A percentile compares a stretch with the other conserved stretches of the same genome.
Conservation (phyloP, 2,329 filamentous ascomycete genomes). For the Cladophialophora bantiana region DNA sequence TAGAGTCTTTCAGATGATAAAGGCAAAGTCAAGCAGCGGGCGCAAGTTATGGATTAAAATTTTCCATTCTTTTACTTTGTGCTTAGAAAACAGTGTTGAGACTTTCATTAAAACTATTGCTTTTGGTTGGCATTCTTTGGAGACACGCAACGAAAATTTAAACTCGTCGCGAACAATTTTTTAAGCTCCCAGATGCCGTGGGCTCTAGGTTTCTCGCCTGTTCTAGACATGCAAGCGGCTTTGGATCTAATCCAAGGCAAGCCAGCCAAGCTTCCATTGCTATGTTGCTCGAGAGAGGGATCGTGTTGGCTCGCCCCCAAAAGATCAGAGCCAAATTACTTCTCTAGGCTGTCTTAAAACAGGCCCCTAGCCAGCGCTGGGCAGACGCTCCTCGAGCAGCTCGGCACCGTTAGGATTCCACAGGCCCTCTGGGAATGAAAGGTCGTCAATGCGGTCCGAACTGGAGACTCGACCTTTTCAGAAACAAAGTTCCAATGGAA, state of each 20-base stretch:
- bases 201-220: neutral
- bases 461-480: neutral
- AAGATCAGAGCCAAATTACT: neutral
- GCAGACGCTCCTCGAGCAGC: too few relatives aligned
- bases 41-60: conserved; percentile 1
- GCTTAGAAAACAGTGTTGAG: neutral
- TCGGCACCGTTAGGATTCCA: neutral
- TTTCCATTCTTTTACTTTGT: neutral
- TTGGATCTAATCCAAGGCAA: neutral
- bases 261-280: neutral
- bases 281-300: neutral
- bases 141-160: neutral
- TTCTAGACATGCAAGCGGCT: neutral
- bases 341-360: neutral
- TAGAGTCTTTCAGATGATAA: conserved; percentile 13
- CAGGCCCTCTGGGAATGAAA: neutral
- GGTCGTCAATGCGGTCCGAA: neutral
- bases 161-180: neutral
- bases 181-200: neutral
- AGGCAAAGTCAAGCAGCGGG: neutral
- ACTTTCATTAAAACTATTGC: neutral
- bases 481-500: neutral
- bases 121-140: neutral
- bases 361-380: neutral
- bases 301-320: neutral